These are phyloP conservation scores for Dendrobium chrysotoxum DNA, from an alignment of 106 monocot species.

Conservation along the genomic window DNA sequence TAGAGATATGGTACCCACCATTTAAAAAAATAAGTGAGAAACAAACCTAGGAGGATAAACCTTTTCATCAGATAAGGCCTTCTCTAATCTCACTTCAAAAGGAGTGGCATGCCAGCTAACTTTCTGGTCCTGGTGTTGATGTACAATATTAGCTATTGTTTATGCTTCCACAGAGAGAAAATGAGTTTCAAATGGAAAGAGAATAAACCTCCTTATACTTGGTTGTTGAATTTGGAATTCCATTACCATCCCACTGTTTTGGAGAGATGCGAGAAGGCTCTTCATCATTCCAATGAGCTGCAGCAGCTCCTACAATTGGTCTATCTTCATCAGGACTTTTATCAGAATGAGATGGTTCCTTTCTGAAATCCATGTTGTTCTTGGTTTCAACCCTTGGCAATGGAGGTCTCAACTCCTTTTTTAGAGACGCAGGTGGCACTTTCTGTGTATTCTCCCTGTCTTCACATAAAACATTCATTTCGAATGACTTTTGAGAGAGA, in stretches of 20 bases:
- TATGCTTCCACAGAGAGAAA: background rate
- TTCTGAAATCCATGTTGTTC: conserved; percentile 4
- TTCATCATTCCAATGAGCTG: conserved; percentile 64
- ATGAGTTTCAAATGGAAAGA: background rate
- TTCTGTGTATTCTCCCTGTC: background rate
- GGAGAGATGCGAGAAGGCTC: conserved; percentile 40
- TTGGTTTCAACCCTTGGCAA: conserved; percentile 11
- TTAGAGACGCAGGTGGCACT: background rate
- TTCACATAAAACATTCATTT: conserved; percentile 17
- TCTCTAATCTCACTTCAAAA: conserved; percentile 87
- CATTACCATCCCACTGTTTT: conserved; percentile 84
- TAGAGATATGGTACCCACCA: no score
- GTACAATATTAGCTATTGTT: background rate
- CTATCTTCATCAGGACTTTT: conserved; percentile 49
- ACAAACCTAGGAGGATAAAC: conserved; percentile 39
- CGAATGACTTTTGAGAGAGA: conserved; percentile 16
- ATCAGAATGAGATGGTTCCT: conserved; percentile 28
- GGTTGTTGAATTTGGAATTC: conserved; percentile 92
- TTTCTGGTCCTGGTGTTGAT: conserved; percentile 70
- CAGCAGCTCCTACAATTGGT: conserved; percentile 74
- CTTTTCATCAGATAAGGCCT: conserved; percentile 72
- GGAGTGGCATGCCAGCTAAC: conserved; percentile 84
- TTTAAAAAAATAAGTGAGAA: background rate
- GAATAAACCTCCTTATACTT: conserved; percentile 85
- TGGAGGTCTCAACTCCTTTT: conserved; percentile 34